These are phyloP conservation scores for Didymella glomerata DNA, from an alignment of 2,329 filamentous ascomycete species.

Conservation along the genomic window DNA sequence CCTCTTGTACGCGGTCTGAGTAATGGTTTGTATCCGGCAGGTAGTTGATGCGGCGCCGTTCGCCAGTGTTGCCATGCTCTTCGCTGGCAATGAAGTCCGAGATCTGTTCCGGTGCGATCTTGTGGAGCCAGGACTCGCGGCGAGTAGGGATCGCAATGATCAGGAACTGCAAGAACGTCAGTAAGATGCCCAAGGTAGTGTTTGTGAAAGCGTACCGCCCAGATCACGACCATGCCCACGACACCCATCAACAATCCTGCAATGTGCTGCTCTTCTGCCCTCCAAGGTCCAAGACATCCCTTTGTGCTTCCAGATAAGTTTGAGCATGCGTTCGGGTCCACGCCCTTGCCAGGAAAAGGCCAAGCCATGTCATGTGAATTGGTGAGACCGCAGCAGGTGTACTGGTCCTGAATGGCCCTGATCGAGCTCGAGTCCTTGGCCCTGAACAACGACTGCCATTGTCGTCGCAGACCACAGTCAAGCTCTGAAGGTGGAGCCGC, in stretches of 20 bases:
- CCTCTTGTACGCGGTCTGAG: constrained; percentile 42
- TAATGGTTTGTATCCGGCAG: constrained; percentile 42
- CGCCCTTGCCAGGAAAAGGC: constrained; percentile 62
- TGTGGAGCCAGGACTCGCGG: constrained; percentile 45
- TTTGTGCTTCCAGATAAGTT: constrained; percentile 56
- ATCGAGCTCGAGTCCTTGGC: constrained; percentile 62
- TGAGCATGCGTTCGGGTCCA: constrained; percentile 54
- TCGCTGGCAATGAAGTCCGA: constrained; percentile 46
- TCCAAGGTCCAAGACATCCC: constrained; percentile 66
- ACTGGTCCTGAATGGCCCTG: constrained; percentile 68
- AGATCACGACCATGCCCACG: constrained; percentile 46
- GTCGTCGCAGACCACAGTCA: constrained; percentile 64
- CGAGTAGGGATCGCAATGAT: constrained; percentile 45
- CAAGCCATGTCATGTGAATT: constrained; percentile 67
- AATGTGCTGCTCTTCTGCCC: constrained; percentile 61
- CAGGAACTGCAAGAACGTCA: constrained; percentile 31
- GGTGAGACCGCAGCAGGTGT: constrained; percentile 72
- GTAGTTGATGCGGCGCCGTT: constrained; percentile 42
- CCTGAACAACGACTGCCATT: constrained; percentile 65
- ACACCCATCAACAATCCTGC: constrained; percentile 66
- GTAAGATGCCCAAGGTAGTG: not conserved
- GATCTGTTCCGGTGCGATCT: constrained; percentile 42
- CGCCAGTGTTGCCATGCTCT: constrained; percentile 31
- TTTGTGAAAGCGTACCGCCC: constrained; percentile 22
- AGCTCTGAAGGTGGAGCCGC: constrained; percentile 50